phyloP scores from a whole-genome alignment of 306 rosid species.

The Malus sylvestris region DNA sequence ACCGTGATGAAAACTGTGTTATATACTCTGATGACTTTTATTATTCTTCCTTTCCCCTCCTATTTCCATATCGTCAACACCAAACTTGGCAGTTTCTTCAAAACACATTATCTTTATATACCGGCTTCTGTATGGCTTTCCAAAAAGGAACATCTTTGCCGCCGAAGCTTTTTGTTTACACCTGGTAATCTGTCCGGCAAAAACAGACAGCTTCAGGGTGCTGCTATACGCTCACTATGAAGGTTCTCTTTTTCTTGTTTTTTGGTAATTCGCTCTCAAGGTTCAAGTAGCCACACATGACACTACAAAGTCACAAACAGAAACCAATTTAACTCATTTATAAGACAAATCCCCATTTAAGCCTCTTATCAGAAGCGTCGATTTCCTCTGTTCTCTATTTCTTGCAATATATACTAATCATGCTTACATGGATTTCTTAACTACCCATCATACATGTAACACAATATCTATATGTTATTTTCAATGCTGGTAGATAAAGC shows the following conservation, averaged over 20 bases:
- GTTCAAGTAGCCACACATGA: slow-evolving; percentile 31
- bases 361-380: neutral
- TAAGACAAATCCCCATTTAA: neutral
- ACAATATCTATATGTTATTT: neutral
- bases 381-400: neutral
- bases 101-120: slow-evolving; percentile 12
- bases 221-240: slow-evolving; percentile 47
- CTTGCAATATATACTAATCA: neutral
- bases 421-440: neutral
- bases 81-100: slow-evolving; percentile 26
- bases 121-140: slow-evolving; percentile 9
- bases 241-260: neutral
- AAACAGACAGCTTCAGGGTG: slow-evolving; percentile 39
- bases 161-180: slow-evolving; percentile 31
- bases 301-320: slow-evolving; percentile 32
- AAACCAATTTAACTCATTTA: neutral
- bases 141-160: slow-evolving; percentile 25
- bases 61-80: slow-evolving; percentile 21
- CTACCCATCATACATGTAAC: neutral
- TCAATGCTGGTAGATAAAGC: neutral
- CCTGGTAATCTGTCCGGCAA: slow-evolving; percentile 38
- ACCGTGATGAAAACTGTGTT: neutral
- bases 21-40: neutral
- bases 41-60: neutral
- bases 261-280: slow-evolving; percentile 30